A percentile compares a stretch with the other conserved stretches of the same genome.
phyloP scores from a whole-genome alignment of 257 asterid species.

The Primulina huaijiensis region DNA sequence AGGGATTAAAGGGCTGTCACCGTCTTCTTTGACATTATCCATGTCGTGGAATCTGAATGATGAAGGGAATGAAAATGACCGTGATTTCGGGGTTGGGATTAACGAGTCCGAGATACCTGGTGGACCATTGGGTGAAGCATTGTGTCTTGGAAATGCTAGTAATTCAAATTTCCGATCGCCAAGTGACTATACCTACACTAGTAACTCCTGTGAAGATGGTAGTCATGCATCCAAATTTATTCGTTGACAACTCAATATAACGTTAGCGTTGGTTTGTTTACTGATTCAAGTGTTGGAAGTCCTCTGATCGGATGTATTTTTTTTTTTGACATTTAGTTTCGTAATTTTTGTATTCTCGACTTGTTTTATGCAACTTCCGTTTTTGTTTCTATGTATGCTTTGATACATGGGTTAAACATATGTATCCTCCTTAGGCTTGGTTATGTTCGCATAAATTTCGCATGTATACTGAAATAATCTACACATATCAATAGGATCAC shows the following conservation, averaged over 20 bases:
- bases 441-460: too few relatives aligned
- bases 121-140: constrained; percentile 74
- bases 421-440: too few relatives aligned
- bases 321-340: too few relatives aligned
- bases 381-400: too few relatives aligned
- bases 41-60: constrained; percentile 37
- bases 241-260: constrained; percentile 15
- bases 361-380: too few relatives aligned
- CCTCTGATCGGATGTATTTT: neutral
- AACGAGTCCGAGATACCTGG: constrained; percentile 40
- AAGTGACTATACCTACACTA: constrained; percentile 34
- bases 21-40: constrained; percentile 48
- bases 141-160: constrained; percentile 51
- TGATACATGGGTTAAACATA: too few relatives aligned
- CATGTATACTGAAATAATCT: too few relatives aligned
- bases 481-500: too few relatives aligned
- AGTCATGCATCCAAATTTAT: constrained; percentile 34
- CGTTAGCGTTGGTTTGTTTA: too few relatives aligned
- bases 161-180: constrained; percentile 33
- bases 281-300: constrained; percentile 1
- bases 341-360: too few relatives aligned
- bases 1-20: constrained; percentile 26
- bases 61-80: constrained; percentile 14
- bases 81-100: neutral
- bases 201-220: constrained; percentile 43